Evolutionary conservation across 805 yeast species (phyloP).

Genomic region (Maudiozyma pseudohumilis): DNA sequence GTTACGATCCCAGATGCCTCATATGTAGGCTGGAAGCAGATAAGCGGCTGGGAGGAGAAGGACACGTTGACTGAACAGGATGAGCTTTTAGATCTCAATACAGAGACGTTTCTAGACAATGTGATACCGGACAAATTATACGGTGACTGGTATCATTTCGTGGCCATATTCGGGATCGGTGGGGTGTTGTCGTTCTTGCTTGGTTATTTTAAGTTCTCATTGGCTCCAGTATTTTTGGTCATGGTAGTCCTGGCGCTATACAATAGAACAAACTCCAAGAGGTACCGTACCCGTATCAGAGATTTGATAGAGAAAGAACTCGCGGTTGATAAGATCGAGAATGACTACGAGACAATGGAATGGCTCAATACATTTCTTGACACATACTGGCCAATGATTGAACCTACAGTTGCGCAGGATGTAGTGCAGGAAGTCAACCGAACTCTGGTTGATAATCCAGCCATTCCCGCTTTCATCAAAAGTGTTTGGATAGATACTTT

Average conservation of each 20-base stretch:
- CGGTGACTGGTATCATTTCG: constrained; percentile 94
- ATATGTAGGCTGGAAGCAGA: constrained; percentile 87
- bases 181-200: constrained; percentile 64
- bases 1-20: constrained; percentile 36
- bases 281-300: constrained; percentile 60
- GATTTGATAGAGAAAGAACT: constrained; percentile 77
- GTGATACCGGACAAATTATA: constrained; percentile 65
- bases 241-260: constrained; percentile 48
- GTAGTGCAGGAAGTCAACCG: constrained; percentile 78
- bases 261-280: constrained; percentile 74
- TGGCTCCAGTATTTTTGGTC: constrained; percentile 72
- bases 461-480: constrained; percentile 70
- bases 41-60: constrained; percentile 73
- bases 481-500: constrained; percentile 76
- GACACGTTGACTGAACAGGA: constrained; percentile 56
- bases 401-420: constrained; percentile 80
- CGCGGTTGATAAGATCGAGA: constrained; percentile 66
- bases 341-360: constrained; percentile 85
- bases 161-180: constrained; percentile 55
- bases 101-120: constrained; percentile 63
- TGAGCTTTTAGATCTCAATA: constrained; percentile 56
- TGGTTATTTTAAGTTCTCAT: constrained; percentile 65
- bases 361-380: constrained; percentile 84
- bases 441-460: constrained; percentile 59
- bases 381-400: constrained; percentile 82